Base-by-base conservation (phyloP, 805 yeast species). In the Pichia gijzeniarum region DNA sequence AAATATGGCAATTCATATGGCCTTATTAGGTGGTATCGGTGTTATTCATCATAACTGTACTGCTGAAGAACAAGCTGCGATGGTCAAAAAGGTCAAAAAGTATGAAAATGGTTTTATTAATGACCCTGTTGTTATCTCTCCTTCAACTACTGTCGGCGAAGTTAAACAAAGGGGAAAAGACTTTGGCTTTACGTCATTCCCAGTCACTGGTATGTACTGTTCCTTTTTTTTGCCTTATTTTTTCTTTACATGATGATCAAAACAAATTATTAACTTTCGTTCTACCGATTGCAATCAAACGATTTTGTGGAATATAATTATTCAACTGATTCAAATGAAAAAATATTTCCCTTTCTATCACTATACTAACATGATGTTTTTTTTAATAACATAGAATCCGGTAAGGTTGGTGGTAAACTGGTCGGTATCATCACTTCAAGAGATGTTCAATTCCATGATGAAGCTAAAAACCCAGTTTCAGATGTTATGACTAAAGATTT, bases 1-100 rank as follows among this genome's bases (percentile, higher is more conserved):
- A 52, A 86, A 82, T 50, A 93, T 93, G 99, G 99, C 99, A 54
- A 91, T 93, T 59, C 82, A 89, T 72, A 90, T 93, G 97, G 97
- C 99, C 56, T 79, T 93, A 56, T 78, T 90, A 59, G 99, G 99
- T 68, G 99, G 99, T 71, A 88, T 93, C 67, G 99, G 99, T 80
- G 86, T 93, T 63, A 82, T 93, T 60, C 99, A 93, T 70, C 97
- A 93, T 76, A 93, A 93, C 77, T 90, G 96, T 73, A 67, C 95
- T 48, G 77, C 95, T 48, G 98, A 91, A 46, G 98, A 89, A 67
- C 99, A 93, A 73, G 99, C 99, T 49, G 96, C 80, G 57, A 93
- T 93, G 98, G 99, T 93, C 52, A 85, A 77, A 68, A 86, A 85
- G 71, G 99, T 93, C 58, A 93, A 93, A 79, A 89, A 85, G 69